A percentile compares a stretch with the other conserved stretches of the same genome.
Conservation (phyloP, 2,329 filamentous ascomycete genomes). For the Incumbomyces lentus region DNA sequence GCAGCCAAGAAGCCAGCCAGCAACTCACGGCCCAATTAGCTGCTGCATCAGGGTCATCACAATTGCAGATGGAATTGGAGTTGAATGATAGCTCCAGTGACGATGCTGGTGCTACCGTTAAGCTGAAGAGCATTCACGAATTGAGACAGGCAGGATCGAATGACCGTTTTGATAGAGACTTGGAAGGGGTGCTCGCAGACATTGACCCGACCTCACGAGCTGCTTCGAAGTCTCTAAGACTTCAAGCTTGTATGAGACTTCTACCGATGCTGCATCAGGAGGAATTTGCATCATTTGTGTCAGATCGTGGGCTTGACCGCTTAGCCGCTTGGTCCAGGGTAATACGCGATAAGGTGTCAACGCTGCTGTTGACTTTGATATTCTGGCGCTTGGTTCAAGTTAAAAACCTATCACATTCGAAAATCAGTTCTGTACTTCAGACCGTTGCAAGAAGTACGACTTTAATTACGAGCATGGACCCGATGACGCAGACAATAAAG, state of each 20-base stretch:
- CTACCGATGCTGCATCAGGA: slow-evolving; percentile 40
- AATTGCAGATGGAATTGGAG: slow-evolving; percentile 13
- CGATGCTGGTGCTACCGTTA: slow-evolving; percentile 28
- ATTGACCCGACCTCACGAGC: slow-evolving; percentile 40
- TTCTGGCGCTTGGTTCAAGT: slow-evolving; percentile 11
- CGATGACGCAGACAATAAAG: slow-evolving; percentile 14
- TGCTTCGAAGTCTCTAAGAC: slow-evolving; percentile 38
- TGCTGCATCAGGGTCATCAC: slow-evolving; percentile 1
- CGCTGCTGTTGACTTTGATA: slow-evolving; percentile 12
- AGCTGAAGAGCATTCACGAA: slow-evolving; percentile 51
- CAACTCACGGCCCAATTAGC: slow-evolving; percentile 5
- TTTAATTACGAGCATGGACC: slow-evolving; percentile 9
- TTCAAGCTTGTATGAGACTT: slow-evolving; percentile 43
- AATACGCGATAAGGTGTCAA: slow-evolving; percentile 42
- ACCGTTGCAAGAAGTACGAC: slow-evolving; percentile 10
- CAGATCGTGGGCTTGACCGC: slow-evolving; percentile 60
- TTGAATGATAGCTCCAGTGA: slow-evolving; percentile 34
- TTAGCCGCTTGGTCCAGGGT: slow-evolving; percentile 53
- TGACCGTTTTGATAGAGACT: slow-evolving; percentile 44
- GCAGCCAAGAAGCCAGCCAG: slow-evolving; percentile 14
- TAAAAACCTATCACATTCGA: slow-evolving; percentile 10
- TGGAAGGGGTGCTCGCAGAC: slow-evolving; percentile 49
- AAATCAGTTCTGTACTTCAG: slow-evolving; percentile 9
- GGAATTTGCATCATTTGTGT: slow-evolving; percentile 49
- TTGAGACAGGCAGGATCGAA: slow-evolving; percentile 49